Evolutionary conservation across 2,329 filamentous ascomycete species (phyloP).

Genomic region (Fusarium incarnatum): DNA sequence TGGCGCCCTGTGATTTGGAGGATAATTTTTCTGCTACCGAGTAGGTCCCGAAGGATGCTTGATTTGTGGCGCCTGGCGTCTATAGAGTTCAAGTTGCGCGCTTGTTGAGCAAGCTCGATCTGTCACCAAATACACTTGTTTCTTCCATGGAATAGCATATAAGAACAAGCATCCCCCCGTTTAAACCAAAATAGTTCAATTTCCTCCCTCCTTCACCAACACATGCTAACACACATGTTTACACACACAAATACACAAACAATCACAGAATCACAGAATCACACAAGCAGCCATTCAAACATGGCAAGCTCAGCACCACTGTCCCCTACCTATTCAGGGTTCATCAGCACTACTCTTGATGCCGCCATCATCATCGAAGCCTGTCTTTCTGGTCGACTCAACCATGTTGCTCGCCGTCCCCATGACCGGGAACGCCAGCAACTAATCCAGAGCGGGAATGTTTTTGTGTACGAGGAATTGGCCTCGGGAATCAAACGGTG

Average conservation of each 20-base stretch:
- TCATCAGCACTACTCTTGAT: slow-evolving; percentile 76
- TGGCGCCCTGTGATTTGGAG: background rate
- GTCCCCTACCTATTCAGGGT: slow-evolving; percentile 74
- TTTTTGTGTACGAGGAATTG: slow-evolving; percentile 93
- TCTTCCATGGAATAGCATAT: background rate
- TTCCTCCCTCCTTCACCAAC: background rate
- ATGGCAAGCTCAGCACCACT: slow-evolving; percentile 50
- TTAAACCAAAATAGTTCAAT: background rate
- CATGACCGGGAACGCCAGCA: slow-evolving; percentile 84
- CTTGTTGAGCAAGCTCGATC: background rate
- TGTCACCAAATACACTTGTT: background rate
- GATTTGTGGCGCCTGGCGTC: background rate
- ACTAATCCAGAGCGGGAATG: slow-evolving; percentile 84
- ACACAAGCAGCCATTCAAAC: background rate
- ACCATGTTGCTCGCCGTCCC: slow-evolving; percentile 83
- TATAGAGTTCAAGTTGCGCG: background rate
- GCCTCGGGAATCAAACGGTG: slow-evolving; percentile 92
- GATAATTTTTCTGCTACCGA: background rate
- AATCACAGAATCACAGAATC: background rate
- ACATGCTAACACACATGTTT: background rate
- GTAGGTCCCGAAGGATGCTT: background rate
- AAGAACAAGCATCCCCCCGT: background rate
- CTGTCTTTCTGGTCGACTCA: slow-evolving; percentile 75
- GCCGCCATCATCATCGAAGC: slow-evolving; percentile 85
- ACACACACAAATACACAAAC: background rate